Evolutionary conservation across 139 green algal genomes (phyloP).

Genomic region (Coccomyxa sp.): DNA sequence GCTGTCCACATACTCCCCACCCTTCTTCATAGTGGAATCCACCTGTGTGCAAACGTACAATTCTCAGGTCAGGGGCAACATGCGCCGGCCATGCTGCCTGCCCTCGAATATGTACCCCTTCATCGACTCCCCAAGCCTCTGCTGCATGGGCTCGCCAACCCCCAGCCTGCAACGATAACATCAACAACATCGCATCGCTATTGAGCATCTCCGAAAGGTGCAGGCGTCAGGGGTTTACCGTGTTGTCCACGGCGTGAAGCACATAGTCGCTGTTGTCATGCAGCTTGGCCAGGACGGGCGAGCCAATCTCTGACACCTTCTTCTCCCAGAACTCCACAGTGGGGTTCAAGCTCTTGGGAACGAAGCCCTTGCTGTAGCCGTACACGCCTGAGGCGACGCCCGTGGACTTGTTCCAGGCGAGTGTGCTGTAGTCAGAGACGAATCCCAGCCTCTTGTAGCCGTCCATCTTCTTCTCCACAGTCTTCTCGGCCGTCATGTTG

Average conservation of each 20-base stretch:
- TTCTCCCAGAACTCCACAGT: not conserved
- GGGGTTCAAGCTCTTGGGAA: slow-evolving; percentile 1
- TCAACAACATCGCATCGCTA: too few relatives aligned
- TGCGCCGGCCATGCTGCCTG: too few relatives aligned
- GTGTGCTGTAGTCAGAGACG: not conserved
- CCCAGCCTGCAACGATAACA: too few relatives aligned
- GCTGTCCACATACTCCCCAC: slow-evolving; percentile 29
- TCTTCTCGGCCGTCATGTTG: too few relatives aligned
- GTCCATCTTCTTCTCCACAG: not conserved
- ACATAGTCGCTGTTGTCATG: slow-evolving; percentile 13
- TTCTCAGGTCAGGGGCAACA: not conserved
- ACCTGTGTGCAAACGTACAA: too few relatives aligned
- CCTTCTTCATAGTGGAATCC: too few relatives aligned
- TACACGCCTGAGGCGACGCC: slow-evolving; percentile 11
- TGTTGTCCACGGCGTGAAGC: slow-evolving; percentile 9
- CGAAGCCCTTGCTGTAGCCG: not conserved
- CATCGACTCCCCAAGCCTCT: too few relatives aligned
- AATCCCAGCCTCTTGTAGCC: slow-evolving; percentile 7
- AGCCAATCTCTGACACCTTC: slow-evolving; percentile 2
- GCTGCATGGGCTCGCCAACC: too few relatives aligned
- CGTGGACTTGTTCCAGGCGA: slow-evolving; percentile 1
- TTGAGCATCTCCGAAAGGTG: too few relatives aligned
- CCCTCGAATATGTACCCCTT: too few relatives aligned
- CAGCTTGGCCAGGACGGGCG: slow-evolving; percentile 6
- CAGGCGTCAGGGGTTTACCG: slow-evolving; percentile 5